phyloP scores from a whole-genome alignment of 495 filamentous ascomycete species.

The Stereocaulon alpinum region DNA sequence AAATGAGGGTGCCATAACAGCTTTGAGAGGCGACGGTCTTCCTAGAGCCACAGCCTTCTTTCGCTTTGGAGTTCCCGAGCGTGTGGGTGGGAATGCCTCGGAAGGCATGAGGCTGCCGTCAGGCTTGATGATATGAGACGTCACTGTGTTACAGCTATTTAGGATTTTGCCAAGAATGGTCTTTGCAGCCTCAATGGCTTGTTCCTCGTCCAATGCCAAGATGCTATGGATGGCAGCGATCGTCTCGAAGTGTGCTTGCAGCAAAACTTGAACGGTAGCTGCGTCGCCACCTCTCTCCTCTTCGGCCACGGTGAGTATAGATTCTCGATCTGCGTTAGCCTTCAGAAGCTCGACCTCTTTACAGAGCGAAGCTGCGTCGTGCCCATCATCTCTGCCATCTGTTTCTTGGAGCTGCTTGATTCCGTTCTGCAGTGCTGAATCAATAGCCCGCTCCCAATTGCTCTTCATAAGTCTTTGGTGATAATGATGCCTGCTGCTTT shows the following conservation, averaged over 20 bases:
- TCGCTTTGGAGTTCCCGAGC: conserved; percentile 61
- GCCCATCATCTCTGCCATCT: conserved; percentile 57
- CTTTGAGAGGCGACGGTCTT: conserved; percentile 31
- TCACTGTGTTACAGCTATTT: conserved; percentile 57
- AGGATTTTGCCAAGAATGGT: conserved; percentile 70
- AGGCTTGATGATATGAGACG: conserved; percentile 79
- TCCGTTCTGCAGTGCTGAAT: conserved; percentile 78
- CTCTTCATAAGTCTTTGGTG: conserved; percentile 68
- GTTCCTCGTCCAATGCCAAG: conserved; percentile 65
- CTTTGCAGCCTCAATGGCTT: conserved; percentile 72
- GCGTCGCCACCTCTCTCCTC: conserved; percentile 75
- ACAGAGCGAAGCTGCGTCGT: conserved; percentile 60
- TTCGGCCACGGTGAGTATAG: conserved; percentile 64
- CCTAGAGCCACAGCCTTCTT: conserved; percentile 45
- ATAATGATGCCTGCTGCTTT: conserved; percentile 78
- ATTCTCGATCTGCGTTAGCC: conserved; percentile 72
- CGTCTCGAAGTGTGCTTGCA: conserved; percentile 86
- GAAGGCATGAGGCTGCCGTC: conserved; percentile 62
- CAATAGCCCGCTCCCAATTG: conserved; percentile 78
- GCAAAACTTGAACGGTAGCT: conserved; percentile 64
- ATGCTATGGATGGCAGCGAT: conserved; percentile 71
- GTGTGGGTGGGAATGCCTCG: conserved; percentile 55
- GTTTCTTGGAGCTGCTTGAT: conserved; percentile 63
- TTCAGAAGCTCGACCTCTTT: conserved; percentile 79
- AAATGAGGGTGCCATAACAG: conserved; percentile 31